These are phyloP conservation scores for Glonium stellatum DNA, from an alignment of 495 filamentous ascomycete species.

Conservation along the genomic window DNA sequence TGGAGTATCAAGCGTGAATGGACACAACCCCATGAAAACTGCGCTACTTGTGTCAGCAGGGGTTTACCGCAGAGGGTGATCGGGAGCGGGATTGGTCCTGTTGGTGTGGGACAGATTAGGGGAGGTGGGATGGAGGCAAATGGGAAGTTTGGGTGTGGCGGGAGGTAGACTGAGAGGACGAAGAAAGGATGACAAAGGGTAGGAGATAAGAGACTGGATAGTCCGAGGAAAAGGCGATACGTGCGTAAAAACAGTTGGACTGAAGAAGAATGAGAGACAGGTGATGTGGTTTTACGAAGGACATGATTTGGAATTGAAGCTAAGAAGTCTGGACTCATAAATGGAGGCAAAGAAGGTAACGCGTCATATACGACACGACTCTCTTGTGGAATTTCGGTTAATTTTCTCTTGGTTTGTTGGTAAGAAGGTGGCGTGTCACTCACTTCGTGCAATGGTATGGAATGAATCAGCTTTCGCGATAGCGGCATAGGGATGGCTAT, in stretches of 20 bases:
- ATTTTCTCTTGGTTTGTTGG: background rate
- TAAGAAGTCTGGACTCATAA: background rate
- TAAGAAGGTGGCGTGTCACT: too few relatives aligned
- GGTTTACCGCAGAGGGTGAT: conserved; percentile 7
- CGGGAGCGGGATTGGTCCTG: background rate
- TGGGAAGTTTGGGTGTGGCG: background rate
- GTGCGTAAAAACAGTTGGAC: background rate
- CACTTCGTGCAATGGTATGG: background rate
- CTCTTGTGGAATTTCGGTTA: background rate
- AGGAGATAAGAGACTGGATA: background rate
- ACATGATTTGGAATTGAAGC: background rate
- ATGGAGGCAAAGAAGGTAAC: background rate
- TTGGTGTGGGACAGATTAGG: background rate
- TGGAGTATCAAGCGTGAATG: conserved; percentile 50
- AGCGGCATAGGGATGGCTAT: background rate
- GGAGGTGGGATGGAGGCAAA: background rate
- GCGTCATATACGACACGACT: background rate
- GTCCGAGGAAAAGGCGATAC: background rate
- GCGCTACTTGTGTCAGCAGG: conserved; percentile 39
- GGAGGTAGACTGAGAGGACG: background rate
- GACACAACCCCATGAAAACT: conserved; percentile 41
- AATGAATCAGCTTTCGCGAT: background rate
- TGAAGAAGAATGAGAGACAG: too few relatives aligned
- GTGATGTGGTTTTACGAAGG: background rate
- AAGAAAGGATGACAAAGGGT: background rate